A percentile compares a stretch with the other conserved stretches of the same genome.
Evolutionary conservation across 2,329 filamentous ascomycete species (phyloP).

Genomic region (Calonectria crousiana): DNA sequence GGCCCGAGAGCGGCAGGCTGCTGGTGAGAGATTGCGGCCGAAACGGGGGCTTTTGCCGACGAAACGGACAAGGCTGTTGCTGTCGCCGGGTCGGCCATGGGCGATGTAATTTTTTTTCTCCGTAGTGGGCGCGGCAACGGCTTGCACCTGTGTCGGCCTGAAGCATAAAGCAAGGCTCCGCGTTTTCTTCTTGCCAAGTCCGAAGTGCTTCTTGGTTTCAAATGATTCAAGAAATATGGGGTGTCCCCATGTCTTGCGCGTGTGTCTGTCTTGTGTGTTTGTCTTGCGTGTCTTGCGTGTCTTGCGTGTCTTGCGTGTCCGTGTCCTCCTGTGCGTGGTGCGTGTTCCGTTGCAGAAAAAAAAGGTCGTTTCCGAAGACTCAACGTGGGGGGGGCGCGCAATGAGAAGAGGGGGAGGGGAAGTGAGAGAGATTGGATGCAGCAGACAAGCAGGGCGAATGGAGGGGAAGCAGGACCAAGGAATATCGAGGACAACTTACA

Average conservation of each 20-base stretch:
- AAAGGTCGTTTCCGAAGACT: slow-evolving; percentile 3
- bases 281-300: neutral
- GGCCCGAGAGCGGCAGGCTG: neutral
- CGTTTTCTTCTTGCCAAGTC: neutral
- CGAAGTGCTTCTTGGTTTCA: neutral
- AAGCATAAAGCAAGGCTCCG: neutral
- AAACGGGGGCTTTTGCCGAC: neutral
- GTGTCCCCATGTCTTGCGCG: neutral
- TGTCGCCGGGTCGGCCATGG: neutral
- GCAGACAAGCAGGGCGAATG: neutral
- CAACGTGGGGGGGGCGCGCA: neutral
- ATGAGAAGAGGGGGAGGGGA: slow-evolving; percentile 1
- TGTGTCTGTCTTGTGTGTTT: neutral
- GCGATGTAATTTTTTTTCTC: neutral
- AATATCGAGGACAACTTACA: neutral
- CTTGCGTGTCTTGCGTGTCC: slow-evolving; percentile 6
- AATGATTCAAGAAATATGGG: neutral
- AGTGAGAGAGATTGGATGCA: neutral
- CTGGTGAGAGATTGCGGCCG: neutral
- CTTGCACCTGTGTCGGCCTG: neutral
- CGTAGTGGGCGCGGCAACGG: neutral
- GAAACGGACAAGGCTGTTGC: neutral
- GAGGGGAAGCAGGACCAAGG: neutral
- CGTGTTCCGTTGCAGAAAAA: slow-evolving; percentile 9
- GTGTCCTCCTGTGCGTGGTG: slow-evolving; percentile 8